Evolutionary conservation across 176 grass and related monocot species (phyloP).

Genomic region (Pontederia paniculata): DNA sequence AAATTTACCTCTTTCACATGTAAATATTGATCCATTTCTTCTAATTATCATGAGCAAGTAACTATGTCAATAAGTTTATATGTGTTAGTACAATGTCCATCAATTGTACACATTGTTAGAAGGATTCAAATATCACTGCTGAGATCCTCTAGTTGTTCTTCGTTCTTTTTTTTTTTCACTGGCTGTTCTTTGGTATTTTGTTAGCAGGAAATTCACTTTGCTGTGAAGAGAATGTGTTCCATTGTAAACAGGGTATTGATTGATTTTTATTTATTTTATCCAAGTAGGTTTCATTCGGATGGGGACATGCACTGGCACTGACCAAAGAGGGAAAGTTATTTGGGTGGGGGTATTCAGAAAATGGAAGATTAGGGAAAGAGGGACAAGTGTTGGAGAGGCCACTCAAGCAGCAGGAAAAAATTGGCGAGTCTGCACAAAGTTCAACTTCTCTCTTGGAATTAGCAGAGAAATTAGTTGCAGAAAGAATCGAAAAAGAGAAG

Average conservation of each 20-base stretch:
- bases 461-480: slow-evolving; percentile 66
- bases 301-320: slow-evolving; percentile 78
- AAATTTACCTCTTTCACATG: background rate
- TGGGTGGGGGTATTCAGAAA: slow-evolving; percentile 83
- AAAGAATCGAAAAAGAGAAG: slow-evolving; percentile 55
- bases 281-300: slow-evolving; percentile 72
- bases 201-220: too few relatives aligned
- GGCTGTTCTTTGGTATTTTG: too few relatives aligned
- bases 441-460: slow-evolving; percentile 45
- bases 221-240: too few relatives aligned
- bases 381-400: slow-evolving; percentile 23
- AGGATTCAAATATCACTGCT: too few relatives aligned
- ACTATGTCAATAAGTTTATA: too few relatives aligned
- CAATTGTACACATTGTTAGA: too few relatives aligned
- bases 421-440: slow-evolving; percentile 18
- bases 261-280: background rate
- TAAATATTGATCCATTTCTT: too few relatives aligned
- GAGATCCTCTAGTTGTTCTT: too few relatives aligned
- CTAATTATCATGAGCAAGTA: too few relatives aligned
- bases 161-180: too few relatives aligned
- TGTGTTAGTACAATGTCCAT: too few relatives aligned
- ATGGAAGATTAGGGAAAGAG: slow-evolving; percentile 81
- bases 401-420: slow-evolving; percentile 24
- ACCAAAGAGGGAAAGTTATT: slow-evolving; percentile 62
- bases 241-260: too few relatives aligned